Conservation (phyloP, 805 yeast genomes). For the Candida methanosorbosa region DNA sequence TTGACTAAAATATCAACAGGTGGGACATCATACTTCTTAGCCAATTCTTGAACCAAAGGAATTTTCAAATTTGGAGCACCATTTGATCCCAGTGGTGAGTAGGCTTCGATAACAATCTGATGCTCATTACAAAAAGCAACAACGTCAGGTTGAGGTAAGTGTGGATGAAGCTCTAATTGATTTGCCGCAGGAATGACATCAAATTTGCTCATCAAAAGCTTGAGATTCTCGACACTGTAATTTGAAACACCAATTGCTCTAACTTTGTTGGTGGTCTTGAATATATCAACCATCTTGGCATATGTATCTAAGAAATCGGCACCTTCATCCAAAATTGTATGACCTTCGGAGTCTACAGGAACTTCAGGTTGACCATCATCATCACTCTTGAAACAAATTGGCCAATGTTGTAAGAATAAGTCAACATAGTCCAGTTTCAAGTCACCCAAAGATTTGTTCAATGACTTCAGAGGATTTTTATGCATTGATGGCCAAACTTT, state of each 20-base stretch:
- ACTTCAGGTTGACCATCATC: slow-evolving; percentile 28
- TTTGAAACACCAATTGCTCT: slow-evolving; percentile 55
- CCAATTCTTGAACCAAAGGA: slow-evolving; percentile 41
- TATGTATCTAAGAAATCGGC: slow-evolving; percentile 79
- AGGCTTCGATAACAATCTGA: slow-evolving; percentile 39
- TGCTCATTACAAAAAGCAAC: slow-evolving; percentile 28
- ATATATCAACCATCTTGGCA: slow-evolving; percentile 67
- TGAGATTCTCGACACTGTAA: slow-evolving; percentile 30
- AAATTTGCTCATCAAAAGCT: slow-evolving; percentile 33
- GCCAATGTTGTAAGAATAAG: slow-evolving; percentile 42
- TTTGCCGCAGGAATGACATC: slow-evolving; percentile 44
- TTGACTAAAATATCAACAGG: slow-evolving; percentile 53
- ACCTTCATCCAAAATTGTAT: slow-evolving; percentile 62
- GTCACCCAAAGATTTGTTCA: slow-evolving; percentile 30
- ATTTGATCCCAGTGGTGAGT: slow-evolving; percentile 54
- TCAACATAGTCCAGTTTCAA: slow-evolving; percentile 38
- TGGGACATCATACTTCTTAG: slow-evolving; percentile 43
- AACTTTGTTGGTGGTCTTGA: slow-evolving; percentile 37
- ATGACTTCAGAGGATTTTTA: slow-evolving; percentile 31
- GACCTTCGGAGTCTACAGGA: slow-evolving; percentile 30
- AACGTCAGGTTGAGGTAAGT: slow-evolving; percentile 31
- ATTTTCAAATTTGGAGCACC: slow-evolving; percentile 58
- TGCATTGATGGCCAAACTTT: slow-evolving; percentile 51
- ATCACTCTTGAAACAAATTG: slow-evolving; percentile 30
- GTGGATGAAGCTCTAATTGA: slow-evolving; percentile 47